These are phyloP conservation scores for Hippophae rhamnoides DNA, from an alignment of 306 rosid genomes.

Conservation along the genomic window DNA sequence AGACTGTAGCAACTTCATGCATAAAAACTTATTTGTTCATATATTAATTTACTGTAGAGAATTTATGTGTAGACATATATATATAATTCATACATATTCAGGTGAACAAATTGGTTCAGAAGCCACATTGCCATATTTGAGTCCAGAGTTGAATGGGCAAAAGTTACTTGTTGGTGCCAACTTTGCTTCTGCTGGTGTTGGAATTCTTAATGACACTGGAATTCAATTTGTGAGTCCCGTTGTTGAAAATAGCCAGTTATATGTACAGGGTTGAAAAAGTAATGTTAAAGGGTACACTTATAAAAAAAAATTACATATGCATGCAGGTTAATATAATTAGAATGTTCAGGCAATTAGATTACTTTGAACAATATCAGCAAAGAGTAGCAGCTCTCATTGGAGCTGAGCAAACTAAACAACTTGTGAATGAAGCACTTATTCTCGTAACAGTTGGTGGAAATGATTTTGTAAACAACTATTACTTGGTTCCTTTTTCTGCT, in stretches of 20 bases:
- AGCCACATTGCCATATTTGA: slow-evolving; percentile 54
- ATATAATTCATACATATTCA: slow-evolving; percentile 6
- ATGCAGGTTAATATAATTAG: slow-evolving; percentile 59
- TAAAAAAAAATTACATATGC: not conserved
- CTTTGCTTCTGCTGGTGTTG: slow-evolving; percentile 92
- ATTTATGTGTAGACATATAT: not conserved
- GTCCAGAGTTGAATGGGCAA: slow-evolving; percentile 47
- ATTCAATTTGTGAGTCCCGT: slow-evolving; percentile 48
- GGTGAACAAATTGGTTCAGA: slow-evolving; percentile 61
- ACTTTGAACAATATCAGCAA: slow-evolving; percentile 50
- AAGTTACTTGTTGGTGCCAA: slow-evolving; percentile 72
- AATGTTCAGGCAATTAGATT: slow-evolving; percentile 43
- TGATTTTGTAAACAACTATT: slow-evolving; percentile 81
- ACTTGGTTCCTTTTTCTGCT: slow-evolving; percentile 61
- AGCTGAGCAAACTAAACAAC: slow-evolving; percentile 15
- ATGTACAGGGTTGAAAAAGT: not conserved
- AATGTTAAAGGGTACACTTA: not conserved
- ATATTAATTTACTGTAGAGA: not conserved
- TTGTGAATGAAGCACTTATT: slow-evolving; percentile 39
- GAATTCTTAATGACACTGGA: slow-evolving; percentile 87
- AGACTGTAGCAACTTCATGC: not conserved
- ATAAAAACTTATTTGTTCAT: not conserved
- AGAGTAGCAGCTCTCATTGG: slow-evolving; percentile 48
- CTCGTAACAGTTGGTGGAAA: slow-evolving; percentile 78
- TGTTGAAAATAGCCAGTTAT: not conserved